Evolutionary conservation across 2,329 filamentous ascomycete species (phyloP).

Genomic region (Xylariomycetidae sp.): DNA sequence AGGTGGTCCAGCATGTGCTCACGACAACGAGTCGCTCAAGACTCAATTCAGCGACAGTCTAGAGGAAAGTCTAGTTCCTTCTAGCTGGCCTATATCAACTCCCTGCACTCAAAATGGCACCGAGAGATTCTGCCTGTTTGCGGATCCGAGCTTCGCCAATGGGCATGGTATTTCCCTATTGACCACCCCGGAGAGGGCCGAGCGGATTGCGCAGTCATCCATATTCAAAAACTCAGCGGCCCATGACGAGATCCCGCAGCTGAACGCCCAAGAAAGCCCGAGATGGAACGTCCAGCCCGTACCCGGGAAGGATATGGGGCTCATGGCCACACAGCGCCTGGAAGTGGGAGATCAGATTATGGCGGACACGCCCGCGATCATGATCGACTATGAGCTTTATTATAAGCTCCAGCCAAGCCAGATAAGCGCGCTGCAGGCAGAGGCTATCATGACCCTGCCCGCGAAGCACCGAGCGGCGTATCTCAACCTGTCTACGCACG

Average conservation of each 20-base stretch:
- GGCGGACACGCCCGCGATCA: conserved; percentile 32
- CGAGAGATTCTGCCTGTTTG: conserved; percentile 32
- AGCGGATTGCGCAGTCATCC: conserved; percentile 20
- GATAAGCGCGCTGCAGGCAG: conserved; percentile 26
- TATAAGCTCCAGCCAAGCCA: conserved; percentile 21
- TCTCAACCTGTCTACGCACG: conserved; percentile 34
- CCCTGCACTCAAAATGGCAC: conserved; percentile 8
- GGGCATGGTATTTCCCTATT: conserved; percentile 35
- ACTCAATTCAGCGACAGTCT: no score
- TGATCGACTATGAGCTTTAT: conserved; percentile 36
- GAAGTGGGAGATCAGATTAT: conserved; percentile 33
- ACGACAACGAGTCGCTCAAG: no score
- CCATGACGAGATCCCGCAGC: conserved; percentile 21
- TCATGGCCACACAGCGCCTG: conserved; percentile 30
- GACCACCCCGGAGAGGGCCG: conserved; percentile 29
- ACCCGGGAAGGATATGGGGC: conserved; percentile 34
- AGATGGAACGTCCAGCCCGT: conserved; percentile 31
- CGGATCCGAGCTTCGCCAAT: conserved; percentile 28
- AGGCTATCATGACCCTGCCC: conserved; percentile 27
- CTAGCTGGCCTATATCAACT: conserved; percentile 8
- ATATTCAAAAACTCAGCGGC: conserved; percentile 24
- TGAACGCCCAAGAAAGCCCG: conserved; percentile 15
- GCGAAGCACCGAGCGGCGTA: conserved; percentile 23
- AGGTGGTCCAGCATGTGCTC: no score
- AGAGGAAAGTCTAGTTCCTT: no score